Evolutionary conservation across 257 asterid species (phyloP).

Genomic region (Ballota nigra): DNA sequence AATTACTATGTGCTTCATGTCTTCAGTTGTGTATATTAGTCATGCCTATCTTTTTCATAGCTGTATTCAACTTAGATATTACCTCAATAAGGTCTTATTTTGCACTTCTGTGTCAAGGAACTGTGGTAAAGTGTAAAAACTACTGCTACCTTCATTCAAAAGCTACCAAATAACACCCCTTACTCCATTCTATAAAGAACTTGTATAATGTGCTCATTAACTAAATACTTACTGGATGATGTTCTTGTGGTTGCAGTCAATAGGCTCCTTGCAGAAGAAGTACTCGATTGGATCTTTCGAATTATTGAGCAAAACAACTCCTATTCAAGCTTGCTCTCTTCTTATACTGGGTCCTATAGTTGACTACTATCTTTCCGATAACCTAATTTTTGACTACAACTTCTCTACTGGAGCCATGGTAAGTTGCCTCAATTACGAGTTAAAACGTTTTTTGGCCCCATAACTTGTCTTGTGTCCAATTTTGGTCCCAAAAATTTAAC

Average conservation of each 20-base stretch:
- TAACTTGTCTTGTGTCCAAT: no score
- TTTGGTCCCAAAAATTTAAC: no score
- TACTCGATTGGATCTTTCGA: conserved; percentile 94
- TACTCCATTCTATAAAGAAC: not conserved
- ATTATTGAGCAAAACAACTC: conserved; percentile 91
- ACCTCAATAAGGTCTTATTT: not conserved
- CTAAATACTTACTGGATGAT: conserved; percentile 22
- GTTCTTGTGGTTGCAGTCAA: conserved; percentile 62
- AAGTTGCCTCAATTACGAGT: conserved; percentile 32
- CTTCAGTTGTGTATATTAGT: conserved; percentile 1
- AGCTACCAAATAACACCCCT: not conserved
- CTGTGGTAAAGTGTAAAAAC: not conserved
- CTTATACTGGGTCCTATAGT: conserved; percentile 82
- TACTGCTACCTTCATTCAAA: not conserved
- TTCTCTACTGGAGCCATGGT: conserved; percentile 63
- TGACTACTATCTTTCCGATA: conserved; percentile 72
- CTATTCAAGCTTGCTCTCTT: conserved; percentile 94
- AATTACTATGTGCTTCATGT: conserved; percentile 14
- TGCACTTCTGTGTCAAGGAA: conserved; percentile 4
- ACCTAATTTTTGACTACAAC: conserved; percentile 56
- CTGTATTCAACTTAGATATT: not conserved
- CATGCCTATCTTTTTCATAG: not conserved
- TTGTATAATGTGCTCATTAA: not conserved
- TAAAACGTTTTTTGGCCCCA: no score
- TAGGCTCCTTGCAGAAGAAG: conserved; percentile 96